These are phyloP conservation scores for Cladosporium oxysporum DNA, from an alignment of 2,329 filamentous ascomycete species.

Conservation along the genomic window DNA sequence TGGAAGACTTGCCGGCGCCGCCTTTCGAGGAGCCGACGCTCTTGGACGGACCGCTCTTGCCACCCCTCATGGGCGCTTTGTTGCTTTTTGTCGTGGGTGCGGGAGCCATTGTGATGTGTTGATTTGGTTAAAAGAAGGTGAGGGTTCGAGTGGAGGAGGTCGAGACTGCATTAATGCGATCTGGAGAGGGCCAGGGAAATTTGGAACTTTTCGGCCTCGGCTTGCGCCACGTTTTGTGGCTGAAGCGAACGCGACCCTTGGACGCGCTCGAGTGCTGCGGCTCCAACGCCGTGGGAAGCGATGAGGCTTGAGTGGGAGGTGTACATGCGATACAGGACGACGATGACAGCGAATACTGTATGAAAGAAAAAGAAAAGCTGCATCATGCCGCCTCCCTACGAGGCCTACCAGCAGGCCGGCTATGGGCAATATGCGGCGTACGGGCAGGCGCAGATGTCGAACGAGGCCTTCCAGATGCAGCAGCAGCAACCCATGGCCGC, in stretches of 20 bases:
- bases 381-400: slow-evolving; percentile 10
- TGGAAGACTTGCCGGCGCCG: slow-evolving; percentile 13
- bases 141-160: neutral
- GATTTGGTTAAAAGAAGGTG: neutral
- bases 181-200: slow-evolving; percentile 9
- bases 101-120: slow-evolving; percentile 12
- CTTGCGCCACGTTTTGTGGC: slow-evolving; percentile 18
- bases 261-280: neutral
- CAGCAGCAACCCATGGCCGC: slow-evolving; percentile 13
- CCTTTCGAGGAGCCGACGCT: slow-evolving; percentile 14
- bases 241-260: neutral
- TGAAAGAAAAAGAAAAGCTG: neutral
- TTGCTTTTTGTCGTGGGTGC: slow-evolving; percentile 19
- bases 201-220: slow-evolving; percentile 21
- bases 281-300: slow-evolving; percentile 11
- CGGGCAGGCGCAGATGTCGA: slow-evolving; percentile 5
- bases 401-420: slow-evolving; percentile 13
- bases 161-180: slow-evolving; percentile 6
- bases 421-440: slow-evolving; percentile 6
- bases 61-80: slow-evolving; percentile 12
- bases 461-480: neutral
- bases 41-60: slow-evolving; percentile 18
- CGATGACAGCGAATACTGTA: neutral
- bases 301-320: neutral
- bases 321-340: neutral